Percentiles rank a stretch among this genome's conserved stretches.
Conservation (phyloP, 2,329 filamentous ascomycete genomes). For the Exophiala xenobiotica region DNA sequence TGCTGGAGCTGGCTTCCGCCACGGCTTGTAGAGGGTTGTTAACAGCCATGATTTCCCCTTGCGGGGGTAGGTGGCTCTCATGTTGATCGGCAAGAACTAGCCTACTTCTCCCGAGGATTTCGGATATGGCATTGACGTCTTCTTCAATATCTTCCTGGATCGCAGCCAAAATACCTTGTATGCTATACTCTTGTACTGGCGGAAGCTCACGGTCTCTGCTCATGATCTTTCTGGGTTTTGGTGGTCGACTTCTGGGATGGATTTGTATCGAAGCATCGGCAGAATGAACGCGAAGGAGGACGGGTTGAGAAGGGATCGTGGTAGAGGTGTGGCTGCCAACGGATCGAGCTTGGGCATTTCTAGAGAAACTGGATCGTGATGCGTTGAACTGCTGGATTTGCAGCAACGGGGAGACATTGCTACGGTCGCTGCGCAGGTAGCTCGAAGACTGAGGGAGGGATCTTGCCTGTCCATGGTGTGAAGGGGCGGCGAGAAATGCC, state of each 20-base stretch:
- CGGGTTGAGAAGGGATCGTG: constrained; percentile 41
- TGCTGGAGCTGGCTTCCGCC: constrained; percentile 43
- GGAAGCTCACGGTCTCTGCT: constrained; percentile 41
- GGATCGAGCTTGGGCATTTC: constrained; percentile 23
- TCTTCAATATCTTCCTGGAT: constrained; percentile 59
- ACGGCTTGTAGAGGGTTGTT: constrained; percentile 39
- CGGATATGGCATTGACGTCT: constrained; percentile 61
- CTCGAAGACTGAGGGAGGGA: constrained; percentile 30
- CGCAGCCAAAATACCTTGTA: constrained; percentile 55
- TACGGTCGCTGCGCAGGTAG: constrained; percentile 29
- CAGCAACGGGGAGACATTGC: constrained; percentile 28
- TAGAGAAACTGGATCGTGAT: constrained; percentile 27
- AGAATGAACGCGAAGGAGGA: constrained; percentile 46
- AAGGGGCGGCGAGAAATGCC: constrained; percentile 27
- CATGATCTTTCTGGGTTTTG: constrained; percentile 33
- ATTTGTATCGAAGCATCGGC: constrained; percentile 37
- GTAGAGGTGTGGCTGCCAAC: constrained; percentile 30
- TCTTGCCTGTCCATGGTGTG: constrained; percentile 23
- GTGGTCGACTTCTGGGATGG: constrained; percentile 35
- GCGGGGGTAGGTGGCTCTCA: constrained; percentile 60
- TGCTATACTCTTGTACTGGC: constrained; percentile 54
- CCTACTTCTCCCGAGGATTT: constrained; percentile 62
- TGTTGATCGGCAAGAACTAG: constrained; percentile 64
- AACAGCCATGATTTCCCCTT: constrained; percentile 54
- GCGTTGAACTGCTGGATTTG: constrained; percentile 26